Conservation (phyloP, 2,329 filamentous ascomycete species). For the Cryphonectria japonica region DNA sequence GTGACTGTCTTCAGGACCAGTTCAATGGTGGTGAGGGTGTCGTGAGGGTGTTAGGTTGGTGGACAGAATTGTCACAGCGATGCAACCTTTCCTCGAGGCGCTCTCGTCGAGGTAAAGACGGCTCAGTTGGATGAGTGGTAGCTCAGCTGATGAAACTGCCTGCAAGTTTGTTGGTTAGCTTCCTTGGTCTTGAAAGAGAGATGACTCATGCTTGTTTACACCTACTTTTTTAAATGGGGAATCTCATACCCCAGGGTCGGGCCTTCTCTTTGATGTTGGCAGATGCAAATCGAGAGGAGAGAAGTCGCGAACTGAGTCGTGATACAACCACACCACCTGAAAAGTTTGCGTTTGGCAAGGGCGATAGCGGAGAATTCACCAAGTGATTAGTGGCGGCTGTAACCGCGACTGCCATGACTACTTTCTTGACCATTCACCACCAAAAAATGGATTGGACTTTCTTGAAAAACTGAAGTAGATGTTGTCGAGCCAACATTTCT, state of each 20-base stretch:
- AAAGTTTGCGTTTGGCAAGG: conserved; percentile 16
- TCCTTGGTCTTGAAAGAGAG: too few relatives aligned
- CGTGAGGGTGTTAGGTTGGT: too few relatives aligned
- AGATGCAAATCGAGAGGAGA: not conserved
- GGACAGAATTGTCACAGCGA: not conserved
- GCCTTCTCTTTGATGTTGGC: not conserved
- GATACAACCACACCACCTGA: conserved; percentile 6
- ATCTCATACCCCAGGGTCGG: not conserved
- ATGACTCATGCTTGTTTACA: not conserved
- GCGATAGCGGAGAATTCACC: conserved; percentile 22
- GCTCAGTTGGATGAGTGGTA: not conserved
- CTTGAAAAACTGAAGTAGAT: not conserved
- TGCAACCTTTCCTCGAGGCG: not conserved
- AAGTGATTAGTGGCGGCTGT: conserved; percentile 14
- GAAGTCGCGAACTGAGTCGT: not conserved
- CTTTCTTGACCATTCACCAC: not conserved
- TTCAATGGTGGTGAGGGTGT: not conserved
- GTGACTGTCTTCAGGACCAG: not conserved
- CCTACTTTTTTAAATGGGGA: not conserved
- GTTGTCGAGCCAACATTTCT: not conserved
- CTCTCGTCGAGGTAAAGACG: not conserved
- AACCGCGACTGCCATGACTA: conserved; percentile 15
- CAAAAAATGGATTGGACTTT: not conserved
- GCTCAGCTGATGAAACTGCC: not conserved
- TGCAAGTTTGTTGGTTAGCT: not conserved